These are phyloP conservation scores for Penicillium silybi DNA, from an alignment of 495 filamentous ascomycete species.

Conservation along the genomic window DNA sequence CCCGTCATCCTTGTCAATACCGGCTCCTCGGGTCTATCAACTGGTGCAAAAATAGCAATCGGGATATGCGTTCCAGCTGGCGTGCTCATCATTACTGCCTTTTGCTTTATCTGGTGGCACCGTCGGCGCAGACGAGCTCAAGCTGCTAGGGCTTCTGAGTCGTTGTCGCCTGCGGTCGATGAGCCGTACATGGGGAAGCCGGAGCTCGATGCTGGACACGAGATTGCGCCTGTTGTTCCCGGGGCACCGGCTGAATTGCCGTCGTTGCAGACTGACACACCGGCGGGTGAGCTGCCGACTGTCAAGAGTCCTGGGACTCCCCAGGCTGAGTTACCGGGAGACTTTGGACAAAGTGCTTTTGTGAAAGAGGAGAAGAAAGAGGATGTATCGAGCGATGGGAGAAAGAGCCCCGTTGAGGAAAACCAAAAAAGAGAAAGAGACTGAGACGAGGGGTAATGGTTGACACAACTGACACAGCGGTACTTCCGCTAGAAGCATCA, in stretches of 20 bases:
- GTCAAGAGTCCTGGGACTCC: constrained; percentile 2
- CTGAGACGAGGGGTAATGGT: no score
- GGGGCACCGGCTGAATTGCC: constrained; percentile 4
- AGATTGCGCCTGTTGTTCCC: not conserved
- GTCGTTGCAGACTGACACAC: not conserved
- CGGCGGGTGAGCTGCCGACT: not conserved
- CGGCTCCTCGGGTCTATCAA: not conserved
- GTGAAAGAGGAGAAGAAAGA: not conserved
- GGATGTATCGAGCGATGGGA: not conserved
- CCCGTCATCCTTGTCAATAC: constrained; percentile 8
- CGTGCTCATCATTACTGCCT: constrained; percentile 2
- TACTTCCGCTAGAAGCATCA: no score
- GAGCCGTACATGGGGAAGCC: constrained; percentile 4
- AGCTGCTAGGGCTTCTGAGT: not conserved
- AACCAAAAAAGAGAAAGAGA: no score
- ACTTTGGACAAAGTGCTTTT: not conserved
- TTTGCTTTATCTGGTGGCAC: constrained; percentile 8
- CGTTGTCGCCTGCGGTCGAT: not conserved
- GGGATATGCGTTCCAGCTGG: constrained; percentile 9
- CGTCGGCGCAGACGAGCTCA: not conserved
- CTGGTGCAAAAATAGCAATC: constrained; percentile 11
- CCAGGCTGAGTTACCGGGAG: constrained; percentile 4
- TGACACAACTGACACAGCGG: no score
- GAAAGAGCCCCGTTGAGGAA: no score
- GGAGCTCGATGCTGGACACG: constrained; percentile 1